A percentile compares a stretch with the other conserved stretches of the same genome.
Evolutionary conservation across 139 green algal species (phyloP).

Genomic region (Picochlorum sp.): DNA sequence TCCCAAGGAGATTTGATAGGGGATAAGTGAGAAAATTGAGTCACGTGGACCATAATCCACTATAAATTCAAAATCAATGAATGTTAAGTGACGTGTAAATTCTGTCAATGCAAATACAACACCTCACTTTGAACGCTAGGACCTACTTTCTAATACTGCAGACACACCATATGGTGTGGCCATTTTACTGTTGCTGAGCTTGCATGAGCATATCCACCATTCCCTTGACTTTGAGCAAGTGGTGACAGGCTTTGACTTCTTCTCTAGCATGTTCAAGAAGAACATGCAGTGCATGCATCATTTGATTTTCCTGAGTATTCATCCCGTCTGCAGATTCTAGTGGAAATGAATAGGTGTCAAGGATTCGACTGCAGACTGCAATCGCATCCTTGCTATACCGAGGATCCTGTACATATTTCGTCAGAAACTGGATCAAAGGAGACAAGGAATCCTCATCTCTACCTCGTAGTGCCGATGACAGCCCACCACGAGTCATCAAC

Average conservation of each 20-base stretch:
- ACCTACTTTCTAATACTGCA: too few species aligned
- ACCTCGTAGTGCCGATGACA: constrained; percentile 52
- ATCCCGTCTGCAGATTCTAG: constrained; percentile 5
- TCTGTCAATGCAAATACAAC: too few species aligned
- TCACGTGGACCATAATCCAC: too few species aligned
- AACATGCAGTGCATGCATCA: not conserved
- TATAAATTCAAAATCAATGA: too few species aligned
- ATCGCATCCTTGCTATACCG: constrained; percentile 44
- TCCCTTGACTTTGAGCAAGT: constrained; percentile 52
- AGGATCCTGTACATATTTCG: constrained; percentile 38
- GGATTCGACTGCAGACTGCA: constrained; percentile 45
- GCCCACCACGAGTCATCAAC: constrained; percentile 49
- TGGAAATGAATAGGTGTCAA: constrained; percentile 56
- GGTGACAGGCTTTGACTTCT: constrained; percentile 47
- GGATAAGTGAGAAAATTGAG: too few species aligned
- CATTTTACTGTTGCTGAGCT: not conserved
- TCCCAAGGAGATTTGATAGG: too few species aligned
- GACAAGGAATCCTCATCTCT: constrained; percentile 43
- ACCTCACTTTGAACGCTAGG: too few species aligned
- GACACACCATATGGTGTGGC: not conserved
- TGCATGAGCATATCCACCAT: constrained; percentile 56
- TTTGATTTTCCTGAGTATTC: constrained; percentile 4
- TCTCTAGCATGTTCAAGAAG: constrained; percentile 38
- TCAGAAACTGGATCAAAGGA: constrained; percentile 57
- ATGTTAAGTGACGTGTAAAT: too few species aligned